Percentiles rank a stretch among this genome's conserved stretches.
Conservation (phyloP, 768 basidiomycete genomes). For the Suillus variegatus region DNA sequence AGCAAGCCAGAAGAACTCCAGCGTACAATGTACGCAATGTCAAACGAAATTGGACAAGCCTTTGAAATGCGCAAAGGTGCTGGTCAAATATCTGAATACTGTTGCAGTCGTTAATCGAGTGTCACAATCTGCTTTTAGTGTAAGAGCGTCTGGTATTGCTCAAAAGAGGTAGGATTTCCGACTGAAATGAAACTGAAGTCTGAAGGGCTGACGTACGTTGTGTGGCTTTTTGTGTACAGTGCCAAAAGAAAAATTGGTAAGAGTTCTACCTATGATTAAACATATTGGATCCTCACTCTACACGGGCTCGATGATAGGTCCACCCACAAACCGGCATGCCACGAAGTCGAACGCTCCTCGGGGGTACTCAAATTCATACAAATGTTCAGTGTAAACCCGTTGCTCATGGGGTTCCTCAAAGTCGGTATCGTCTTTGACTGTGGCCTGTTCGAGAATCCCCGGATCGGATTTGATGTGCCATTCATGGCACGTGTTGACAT, state of each 20-base stretch:
- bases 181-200: neutral
- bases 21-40: constrained; percentile 17
- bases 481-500: constrained; percentile 19
- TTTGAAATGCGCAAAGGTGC: constrained; percentile 15
- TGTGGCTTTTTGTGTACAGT: neutral
- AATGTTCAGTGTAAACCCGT: constrained; percentile 11
- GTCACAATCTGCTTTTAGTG: constrained; percentile 7
- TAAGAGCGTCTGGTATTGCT: constrained; percentile 23
- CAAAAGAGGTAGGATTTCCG: constrained; percentile 10
- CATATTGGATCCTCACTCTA: neutral
- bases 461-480: constrained; percentile 15
- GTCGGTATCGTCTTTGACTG: constrained; percentile 15
- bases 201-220: neutral
- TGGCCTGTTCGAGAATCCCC: constrained; percentile 9
- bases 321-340: constrained; percentile 15
- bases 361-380: constrained; percentile 17
- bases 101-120: neutral
- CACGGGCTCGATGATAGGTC: constrained; percentile 10
- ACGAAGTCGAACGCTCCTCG: constrained; percentile 15
- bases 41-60: constrained; percentile 9
- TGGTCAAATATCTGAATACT: neutral
- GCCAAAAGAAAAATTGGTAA: constrained; percentile 21
- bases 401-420: constrained; percentile 12
- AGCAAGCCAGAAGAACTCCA: neutral
- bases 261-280: neutral